A percentile compares a stretch with the other conserved stretches of the same genome.
Evolutionary conservation across 2,329 filamentous ascomycete genomes (phyloP).

Genomic region (Sporothrix pseudoabietina): DNA sequence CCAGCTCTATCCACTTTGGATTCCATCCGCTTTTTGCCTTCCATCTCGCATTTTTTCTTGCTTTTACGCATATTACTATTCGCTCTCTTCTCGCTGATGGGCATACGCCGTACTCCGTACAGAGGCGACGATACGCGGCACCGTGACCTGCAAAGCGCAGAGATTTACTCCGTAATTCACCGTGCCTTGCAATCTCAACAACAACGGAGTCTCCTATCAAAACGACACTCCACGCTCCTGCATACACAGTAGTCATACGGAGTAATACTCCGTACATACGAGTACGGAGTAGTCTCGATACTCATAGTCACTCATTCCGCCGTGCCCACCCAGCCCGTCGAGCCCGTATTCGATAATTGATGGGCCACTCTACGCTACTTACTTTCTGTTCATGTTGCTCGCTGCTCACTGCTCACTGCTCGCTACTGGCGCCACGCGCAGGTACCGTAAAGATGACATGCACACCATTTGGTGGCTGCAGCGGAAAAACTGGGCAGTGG

Average conservation of each 20-base stretch:
- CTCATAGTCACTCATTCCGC: background rate
- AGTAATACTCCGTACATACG: too few relatives aligned
- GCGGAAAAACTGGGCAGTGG: constrained; percentile 20
- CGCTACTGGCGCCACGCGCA: background rate
- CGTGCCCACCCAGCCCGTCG: background rate
- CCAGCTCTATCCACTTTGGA: background rate
- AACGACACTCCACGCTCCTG: background rate
- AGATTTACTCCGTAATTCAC: background rate
- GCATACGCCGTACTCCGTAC: background rate
- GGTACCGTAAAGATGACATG: constrained; percentile 10
- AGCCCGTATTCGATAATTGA: background rate
- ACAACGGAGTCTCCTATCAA: background rate
- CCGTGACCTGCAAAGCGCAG: background rate
- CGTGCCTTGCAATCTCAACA: background rate
- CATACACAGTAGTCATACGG: background rate
- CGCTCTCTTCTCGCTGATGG: background rate
- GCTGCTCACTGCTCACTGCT: too few relatives aligned
- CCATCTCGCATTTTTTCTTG: background rate
- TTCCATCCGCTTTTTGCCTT: background rate
- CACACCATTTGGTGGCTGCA: constrained; percentile 9
- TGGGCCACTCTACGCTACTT: background rate
- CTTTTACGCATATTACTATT: background rate
- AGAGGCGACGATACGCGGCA: background rate
- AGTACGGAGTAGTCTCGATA: too few relatives aligned
- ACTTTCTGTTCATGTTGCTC: too few relatives aligned